These are phyloP conservation scores for Yamadazyma friedrichii DNA, from an alignment of 1,139 yeast genomes.

Conservation along the genomic window DNA sequence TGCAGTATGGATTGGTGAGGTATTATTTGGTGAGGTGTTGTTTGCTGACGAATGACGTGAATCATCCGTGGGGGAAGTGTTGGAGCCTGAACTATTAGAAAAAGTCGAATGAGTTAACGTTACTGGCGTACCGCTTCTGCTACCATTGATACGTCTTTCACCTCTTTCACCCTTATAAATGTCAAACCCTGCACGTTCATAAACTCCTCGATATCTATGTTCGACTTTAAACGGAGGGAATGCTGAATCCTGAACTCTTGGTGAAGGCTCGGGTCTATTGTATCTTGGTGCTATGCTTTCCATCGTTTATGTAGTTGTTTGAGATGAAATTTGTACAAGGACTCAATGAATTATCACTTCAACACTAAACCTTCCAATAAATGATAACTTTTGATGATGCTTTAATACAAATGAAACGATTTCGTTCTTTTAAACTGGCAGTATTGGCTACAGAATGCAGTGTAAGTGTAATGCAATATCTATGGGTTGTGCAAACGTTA, in stretches of 20 bases:
- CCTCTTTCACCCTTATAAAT: constrained; percentile 28
- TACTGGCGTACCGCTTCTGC: constrained; percentile 8
- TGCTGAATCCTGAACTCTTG: constrained; percentile 40
- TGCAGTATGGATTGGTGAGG: constrained; percentile 1
- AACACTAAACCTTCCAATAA: no score
- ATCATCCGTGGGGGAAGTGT: neutral
- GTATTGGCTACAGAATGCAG: no score
- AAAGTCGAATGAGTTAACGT: constrained; percentile 8
- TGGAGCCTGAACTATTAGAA: constrained; percentile 1
- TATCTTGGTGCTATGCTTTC: constrained; percentile 20
- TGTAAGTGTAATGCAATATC: no score
- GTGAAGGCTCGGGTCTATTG: constrained; percentile 30
- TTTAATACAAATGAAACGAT: no score
- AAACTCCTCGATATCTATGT: constrained; percentile 56
- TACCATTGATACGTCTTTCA: constrained; percentile 1
- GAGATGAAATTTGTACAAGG: no score
- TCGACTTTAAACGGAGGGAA: constrained; percentile 62
- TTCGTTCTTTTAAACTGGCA: no score
- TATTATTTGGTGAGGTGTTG: neutral
- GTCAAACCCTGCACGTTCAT: constrained; percentile 68
- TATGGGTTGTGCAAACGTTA: no score
- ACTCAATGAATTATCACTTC: no score
- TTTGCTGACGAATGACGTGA: neutral
- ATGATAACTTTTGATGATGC: no score
- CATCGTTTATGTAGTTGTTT: constrained; percentile 14